Conservation (phyloP, 2,329 filamentous ascomycete genomes). For the Diaporthe citri region DNA sequence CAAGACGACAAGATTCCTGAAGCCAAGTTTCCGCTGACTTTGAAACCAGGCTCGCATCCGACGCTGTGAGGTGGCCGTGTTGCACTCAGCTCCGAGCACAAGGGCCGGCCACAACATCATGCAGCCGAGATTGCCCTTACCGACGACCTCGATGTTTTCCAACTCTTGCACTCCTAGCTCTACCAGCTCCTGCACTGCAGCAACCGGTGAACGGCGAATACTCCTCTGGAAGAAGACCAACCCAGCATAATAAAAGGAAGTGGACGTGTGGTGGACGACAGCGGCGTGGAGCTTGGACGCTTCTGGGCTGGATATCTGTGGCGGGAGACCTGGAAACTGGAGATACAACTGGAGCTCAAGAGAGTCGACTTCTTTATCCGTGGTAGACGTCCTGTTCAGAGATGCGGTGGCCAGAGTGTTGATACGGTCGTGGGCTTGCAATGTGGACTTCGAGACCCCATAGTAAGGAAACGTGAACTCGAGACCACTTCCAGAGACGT, state of each 20-base stretch:
- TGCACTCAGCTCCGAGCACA: constrained; percentile 52
- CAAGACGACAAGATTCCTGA: constrained; percentile 49
- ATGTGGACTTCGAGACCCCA: background rate
- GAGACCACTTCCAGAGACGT: background rate
- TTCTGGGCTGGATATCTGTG: background rate
- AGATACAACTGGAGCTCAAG: constrained; percentile 23
- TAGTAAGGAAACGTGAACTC: constrained; percentile 23
- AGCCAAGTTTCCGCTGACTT: constrained; percentile 50
- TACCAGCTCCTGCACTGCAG: constrained; percentile 7
- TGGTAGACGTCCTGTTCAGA: background rate
- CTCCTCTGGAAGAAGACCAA: constrained; percentile 20
- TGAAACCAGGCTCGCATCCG: constrained; percentile 50
- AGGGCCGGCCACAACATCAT: constrained; percentile 53
- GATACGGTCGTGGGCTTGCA: constrained; percentile 23
- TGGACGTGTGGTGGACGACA: constrained; percentile 8
- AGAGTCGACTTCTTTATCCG: background rate
- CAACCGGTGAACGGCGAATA: background rate
- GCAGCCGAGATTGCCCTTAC: constrained; percentile 43
- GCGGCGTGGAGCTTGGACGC: background rate
- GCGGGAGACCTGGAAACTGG: constrained; percentile 18
- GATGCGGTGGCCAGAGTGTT: background rate
- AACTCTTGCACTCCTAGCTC: constrained; percentile 5
- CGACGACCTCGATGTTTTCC: constrained; percentile 10
- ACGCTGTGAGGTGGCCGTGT: constrained; percentile 44
- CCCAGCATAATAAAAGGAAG: constrained; percentile 10